These are phyloP conservation scores for Solanum okadae DNA, from an alignment of 257 asterid species.

Conservation along the genomic window DNA sequence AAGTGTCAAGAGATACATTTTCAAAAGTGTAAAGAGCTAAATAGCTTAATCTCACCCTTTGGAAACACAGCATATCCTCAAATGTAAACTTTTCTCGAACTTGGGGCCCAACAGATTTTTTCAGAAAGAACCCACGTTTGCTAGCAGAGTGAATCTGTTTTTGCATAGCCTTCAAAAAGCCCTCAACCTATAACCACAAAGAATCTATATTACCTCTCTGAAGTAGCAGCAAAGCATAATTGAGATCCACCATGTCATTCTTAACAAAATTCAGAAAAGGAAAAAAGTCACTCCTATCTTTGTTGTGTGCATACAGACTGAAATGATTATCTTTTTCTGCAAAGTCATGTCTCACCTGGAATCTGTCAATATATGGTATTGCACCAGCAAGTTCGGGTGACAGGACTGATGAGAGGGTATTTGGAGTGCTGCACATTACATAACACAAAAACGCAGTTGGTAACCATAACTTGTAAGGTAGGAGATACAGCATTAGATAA, in stretches of 20 bases:
- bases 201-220: not conserved
- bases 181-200: slow-evolving; percentile 59
- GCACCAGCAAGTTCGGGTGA: slow-evolving; percentile 93
- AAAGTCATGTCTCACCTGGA: slow-evolving; percentile 51
- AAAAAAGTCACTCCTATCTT: not conserved
- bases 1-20: not conserved
- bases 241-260: not conserved
- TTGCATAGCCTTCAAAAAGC: slow-evolving; percentile 91
- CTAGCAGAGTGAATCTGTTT: slow-evolving; percentile 82
- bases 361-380: slow-evolving; percentile 79
- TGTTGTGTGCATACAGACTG: not conserved
- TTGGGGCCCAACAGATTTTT: slow-evolving; percentile 62
- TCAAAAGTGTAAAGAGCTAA: not conserved
- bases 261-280: not conserved
- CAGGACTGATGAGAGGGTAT: slow-evolving; percentile 63
- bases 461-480: not conserved
- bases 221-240: not conserved
- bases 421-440: slow-evolving; percentile 65
- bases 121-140: slow-evolving; percentile 86
- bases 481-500: not conserved
- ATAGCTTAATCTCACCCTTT: slow-evolving; percentile 47
- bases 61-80: slow-evolving; percentile 96
- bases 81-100: slow-evolving; percentile 79
- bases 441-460: not conserved
- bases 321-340: not conserved